Conservation (phyloP, 2,329 filamentous ascomycete genomes). For the Fusarium coicis region DNA sequence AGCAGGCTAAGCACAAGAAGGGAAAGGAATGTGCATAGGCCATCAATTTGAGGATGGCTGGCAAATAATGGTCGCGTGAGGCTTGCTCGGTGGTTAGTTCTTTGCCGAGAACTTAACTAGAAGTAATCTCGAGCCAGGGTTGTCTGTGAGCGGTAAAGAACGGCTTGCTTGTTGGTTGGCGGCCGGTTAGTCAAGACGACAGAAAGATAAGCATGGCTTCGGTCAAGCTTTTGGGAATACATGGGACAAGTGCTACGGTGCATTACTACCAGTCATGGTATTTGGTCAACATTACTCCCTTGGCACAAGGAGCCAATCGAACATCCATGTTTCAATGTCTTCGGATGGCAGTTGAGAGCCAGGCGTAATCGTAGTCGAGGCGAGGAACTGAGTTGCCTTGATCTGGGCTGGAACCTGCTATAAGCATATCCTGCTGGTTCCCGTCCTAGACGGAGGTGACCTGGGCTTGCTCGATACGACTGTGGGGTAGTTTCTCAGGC, state of each 20-base stretch:
- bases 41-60: constrained; percentile 15
- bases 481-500: constrained; percentile 13
- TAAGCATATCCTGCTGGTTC: constrained; percentile 2
- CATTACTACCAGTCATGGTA: constrained; percentile 7
- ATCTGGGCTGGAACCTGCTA: not conserved
- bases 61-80: constrained; percentile 33
- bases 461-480: constrained; percentile 1
- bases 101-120: constrained; percentile 5
- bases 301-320: constrained; percentile 1
- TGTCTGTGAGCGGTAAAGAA: constrained; percentile 23
- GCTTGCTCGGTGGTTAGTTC: constrained; percentile 4
- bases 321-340: not conserved
- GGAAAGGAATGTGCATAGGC: constrained; percentile 21
- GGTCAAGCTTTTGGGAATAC: constrained; percentile 30
- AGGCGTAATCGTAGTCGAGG: too few relatives aligned
- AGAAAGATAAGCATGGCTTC: constrained; percentile 36
- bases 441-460: not conserved
- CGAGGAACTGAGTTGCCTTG: too few relatives aligned
- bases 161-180: constrained; percentile 6
- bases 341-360: not conserved
- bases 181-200: constrained; percentile 11
- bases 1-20: constrained; percentile 18
- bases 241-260: constrained; percentile 13
- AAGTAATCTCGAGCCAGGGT: constrained; percentile 8
- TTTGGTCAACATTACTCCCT: constrained; percentile 13